Conservation (phyloP, 768 basidiomycete species). For the Lactifluus rugatus region DNA sequence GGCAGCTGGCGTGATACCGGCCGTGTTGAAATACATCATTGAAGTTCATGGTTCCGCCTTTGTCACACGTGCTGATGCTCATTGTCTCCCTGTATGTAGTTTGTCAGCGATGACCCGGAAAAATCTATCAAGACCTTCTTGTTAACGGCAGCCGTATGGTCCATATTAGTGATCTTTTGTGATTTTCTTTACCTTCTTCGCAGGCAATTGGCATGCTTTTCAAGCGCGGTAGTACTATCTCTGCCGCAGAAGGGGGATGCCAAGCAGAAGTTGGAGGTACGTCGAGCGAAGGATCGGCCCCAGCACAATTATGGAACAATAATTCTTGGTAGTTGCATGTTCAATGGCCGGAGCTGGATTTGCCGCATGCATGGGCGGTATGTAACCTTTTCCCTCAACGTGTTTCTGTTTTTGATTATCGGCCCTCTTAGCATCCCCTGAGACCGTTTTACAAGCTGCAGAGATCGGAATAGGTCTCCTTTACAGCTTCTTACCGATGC, state of each 20-base stretch:
- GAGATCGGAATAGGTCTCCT: slow-evolving; percentile 79
- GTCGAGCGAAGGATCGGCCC: slow-evolving; percentile 8
- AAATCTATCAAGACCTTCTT: slow-evolving; percentile 84
- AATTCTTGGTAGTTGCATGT: slow-evolving; percentile 56
- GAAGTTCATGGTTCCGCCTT: slow-evolving; percentile 38
- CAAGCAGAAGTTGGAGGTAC: slow-evolving; percentile 90
- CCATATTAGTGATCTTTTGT: slow-evolving; percentile 1
- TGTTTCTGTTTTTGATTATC: background rate
- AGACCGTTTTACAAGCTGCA: slow-evolving; percentile 79
- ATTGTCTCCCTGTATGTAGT: slow-evolving; percentile 33
- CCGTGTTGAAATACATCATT: slow-evolving; percentile 80
- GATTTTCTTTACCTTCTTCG: slow-evolving; percentile 8
- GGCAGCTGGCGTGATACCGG: slow-evolving; percentile 88
- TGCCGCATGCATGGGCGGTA: slow-evolving; percentile 88
- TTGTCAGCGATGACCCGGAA: slow-evolving; percentile 85
- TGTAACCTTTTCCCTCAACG: slow-evolving; percentile 17
- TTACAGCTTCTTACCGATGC: background rate
- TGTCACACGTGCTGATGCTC: background rate
- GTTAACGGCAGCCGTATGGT: slow-evolving; percentile 71
- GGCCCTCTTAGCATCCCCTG: slow-evolving; percentile 50
- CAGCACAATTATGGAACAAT: background rate
- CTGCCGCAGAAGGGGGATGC: slow-evolving; percentile 91
- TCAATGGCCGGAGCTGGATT: slow-evolving; percentile 95
- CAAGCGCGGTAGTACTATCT: slow-evolving; percentile 95
- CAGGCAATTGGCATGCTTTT: slow-evolving; percentile 91